Conservation (phyloP, 2,329 filamentous ascomycete species). For the Pseudocercospora macadamiae region DNA sequence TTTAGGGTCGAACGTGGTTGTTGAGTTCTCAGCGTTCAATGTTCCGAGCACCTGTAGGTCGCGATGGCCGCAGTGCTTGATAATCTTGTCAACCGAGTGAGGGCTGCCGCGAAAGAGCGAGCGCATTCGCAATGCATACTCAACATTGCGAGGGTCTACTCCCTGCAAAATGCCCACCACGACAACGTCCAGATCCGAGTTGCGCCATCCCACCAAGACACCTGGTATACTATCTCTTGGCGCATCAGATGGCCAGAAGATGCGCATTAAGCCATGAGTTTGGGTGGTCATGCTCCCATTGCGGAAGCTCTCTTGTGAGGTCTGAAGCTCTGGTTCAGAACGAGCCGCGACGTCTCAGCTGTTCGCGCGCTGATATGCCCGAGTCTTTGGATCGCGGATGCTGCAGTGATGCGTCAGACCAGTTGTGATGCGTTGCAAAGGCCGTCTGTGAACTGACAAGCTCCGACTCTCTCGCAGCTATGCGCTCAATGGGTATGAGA, state of each 20-base stretch:
- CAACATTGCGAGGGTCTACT: constrained; percentile 83
- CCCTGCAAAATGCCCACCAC: constrained; percentile 88
- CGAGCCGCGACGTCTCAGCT: constrained; percentile 89
- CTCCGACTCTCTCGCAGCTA: constrained; percentile 78
- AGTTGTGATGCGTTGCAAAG: constrained; percentile 4
- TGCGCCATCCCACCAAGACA: constrained; percentile 93
- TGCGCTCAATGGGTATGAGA: constrained; percentile 78
- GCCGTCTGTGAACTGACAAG: constrained; percentile 62
- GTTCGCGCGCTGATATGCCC: constrained; percentile 92
- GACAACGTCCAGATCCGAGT: constrained; percentile 86
- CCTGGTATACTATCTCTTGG: constrained; percentile 72
- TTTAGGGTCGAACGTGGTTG: constrained; percentile 63
- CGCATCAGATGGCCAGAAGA: constrained; percentile 94
- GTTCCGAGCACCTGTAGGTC: constrained; percentile 85
- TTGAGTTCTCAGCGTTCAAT: constrained; percentile 65
- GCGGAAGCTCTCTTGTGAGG: constrained; percentile 30
- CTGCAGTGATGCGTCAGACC: constrained; percentile 51
- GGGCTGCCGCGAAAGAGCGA: constrained; percentile 81
- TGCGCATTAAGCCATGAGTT: constrained; percentile 85
- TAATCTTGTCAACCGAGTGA: constrained; percentile 78
- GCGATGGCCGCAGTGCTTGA: constrained; percentile 79
- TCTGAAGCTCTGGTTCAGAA: constrained; percentile 62
- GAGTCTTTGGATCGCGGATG: constrained; percentile 78
- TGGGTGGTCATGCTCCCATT: constrained; percentile 66
- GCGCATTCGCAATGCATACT: constrained; percentile 81